A percentile compares a stretch with the other conserved stretches of the same genome.
Conservation (phyloP, 345 rosid species). For the Punica granatum region DNA sequence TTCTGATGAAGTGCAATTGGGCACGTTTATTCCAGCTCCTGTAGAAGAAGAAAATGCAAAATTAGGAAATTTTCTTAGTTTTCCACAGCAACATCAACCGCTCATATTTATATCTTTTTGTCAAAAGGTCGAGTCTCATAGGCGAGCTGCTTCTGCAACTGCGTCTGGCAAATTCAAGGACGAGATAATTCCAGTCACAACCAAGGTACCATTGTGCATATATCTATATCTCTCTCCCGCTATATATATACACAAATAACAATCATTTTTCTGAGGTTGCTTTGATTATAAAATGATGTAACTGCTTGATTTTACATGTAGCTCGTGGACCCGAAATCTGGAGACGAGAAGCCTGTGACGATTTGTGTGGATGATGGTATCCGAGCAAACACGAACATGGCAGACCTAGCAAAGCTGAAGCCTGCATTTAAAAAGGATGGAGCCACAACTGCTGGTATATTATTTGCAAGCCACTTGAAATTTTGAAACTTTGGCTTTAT, state of each 20-base stretch:
- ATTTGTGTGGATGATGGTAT: conserved; percentile 81
- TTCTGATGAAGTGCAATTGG: too few species aligned
- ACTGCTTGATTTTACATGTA: conserved; percentile 19
- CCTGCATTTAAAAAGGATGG: conserved; percentile 82
- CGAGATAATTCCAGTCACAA: conserved; percentile 73
- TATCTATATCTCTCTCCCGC: background rate
- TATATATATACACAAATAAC: background rate
- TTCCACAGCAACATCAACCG: background rate
- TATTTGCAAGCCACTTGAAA: background rate
- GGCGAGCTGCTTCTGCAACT: conserved; percentile 84
- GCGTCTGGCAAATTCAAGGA: conserved; percentile 85
- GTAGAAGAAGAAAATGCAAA: too few species aligned
- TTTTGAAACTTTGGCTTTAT: conserved; percentile 1
- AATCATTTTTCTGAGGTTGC: background rate
- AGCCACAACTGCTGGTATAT: conserved; percentile 84
- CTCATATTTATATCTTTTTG: conserved; percentile 8
- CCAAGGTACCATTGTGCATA: conserved; percentile 43
- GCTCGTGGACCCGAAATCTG: conserved; percentile 82
- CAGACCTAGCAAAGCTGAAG: conserved; percentile 68
- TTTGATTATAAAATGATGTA: background rate
- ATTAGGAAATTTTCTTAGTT: background rate
- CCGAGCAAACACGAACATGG: conserved; percentile 56
- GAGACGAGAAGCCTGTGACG: conserved; percentile 55
- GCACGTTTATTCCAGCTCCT: too few species aligned
- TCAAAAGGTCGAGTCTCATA: conserved; percentile 81